A percentile compares a stretch with the other conserved stretches of the same genome.
Evolutionary conservation across 2,329 filamentous ascomycete genomes (phyloP).

Genomic region (Passalora sequoiae): DNA sequence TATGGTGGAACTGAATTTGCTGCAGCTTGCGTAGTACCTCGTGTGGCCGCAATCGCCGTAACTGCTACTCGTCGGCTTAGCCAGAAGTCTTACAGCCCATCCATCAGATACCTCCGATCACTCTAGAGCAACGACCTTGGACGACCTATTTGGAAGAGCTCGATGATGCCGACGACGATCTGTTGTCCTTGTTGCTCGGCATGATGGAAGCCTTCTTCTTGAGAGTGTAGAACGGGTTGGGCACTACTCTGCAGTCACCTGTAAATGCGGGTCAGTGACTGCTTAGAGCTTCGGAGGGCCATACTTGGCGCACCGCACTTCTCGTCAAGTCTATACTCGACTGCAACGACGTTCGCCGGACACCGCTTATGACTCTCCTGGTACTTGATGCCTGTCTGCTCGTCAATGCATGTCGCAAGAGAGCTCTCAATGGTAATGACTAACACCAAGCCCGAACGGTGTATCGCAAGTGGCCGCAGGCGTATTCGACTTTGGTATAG

Average conservation of each 20-base stretch:
- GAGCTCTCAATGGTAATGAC: not conserved
- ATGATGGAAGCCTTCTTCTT: constrained; percentile 16
- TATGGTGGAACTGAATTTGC: too few species aligned
- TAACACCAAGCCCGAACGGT: constrained; percentile 54
- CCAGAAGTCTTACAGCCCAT: not conserved
- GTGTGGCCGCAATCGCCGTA: not conserved
- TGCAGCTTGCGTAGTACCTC: constrained; percentile 5
- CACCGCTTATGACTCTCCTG: constrained; percentile 53
- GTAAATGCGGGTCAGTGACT: constrained; percentile 1
- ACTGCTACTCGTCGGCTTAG: not conserved
- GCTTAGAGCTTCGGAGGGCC: too few species aligned
- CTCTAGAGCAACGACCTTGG: not conserved
- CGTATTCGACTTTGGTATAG: constrained; percentile 55
- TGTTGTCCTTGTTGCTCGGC: constrained; percentile 11
- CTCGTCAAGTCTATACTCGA: constrained; percentile 48
- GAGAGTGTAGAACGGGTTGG: constrained; percentile 17
- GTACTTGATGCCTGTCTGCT: constrained; percentile 37
- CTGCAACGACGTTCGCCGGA: constrained; percentile 51
- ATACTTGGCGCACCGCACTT: constrained; percentile 39
- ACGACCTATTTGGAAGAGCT: constrained; percentile 1
- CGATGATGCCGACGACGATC: constrained; percentile 3
- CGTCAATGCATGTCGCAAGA: not conserved
- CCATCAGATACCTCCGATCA: not conserved
- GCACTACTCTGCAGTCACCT: constrained; percentile 22
- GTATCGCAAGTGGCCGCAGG: constrained; percentile 52